Evolutionary conservation across 1,284 basidiomycete species (phyloP), one percentile per base, ranked within the genome.

Genomic region (Sphagnurus paluster): DNA sequence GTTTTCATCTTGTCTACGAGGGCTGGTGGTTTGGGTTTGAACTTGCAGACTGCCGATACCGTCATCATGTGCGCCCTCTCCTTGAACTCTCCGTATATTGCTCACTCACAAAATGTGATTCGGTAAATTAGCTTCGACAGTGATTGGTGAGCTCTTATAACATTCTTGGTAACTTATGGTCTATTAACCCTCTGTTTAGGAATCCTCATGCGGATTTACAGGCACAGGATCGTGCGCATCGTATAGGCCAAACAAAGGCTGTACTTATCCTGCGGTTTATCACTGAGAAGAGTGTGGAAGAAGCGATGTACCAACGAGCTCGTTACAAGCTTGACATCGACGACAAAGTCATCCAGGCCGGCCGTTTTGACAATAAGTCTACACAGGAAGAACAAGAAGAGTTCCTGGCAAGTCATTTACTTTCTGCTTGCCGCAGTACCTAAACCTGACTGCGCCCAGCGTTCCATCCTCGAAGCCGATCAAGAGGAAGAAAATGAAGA

Each of bases 181-280:
- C n/a, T n/a, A n/a, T 40, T 49, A n/a, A 35, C 20, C 39, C n/a
- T 17, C 43, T 33, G 13, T 9, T 25, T 49, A 85, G 84, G 93
- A 98, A 98, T 72, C 94, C 94, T 48, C 93, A 97, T 61, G 92
- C 93, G 37, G 97, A 99, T 83, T 72, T 99, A 56, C 97, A 99
- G 71, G 97, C 97, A 17, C 97, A 98, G 75, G 97, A 99, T 80
- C 93, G 93, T 77, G 93, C 93, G 9, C 96, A 99, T 77, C 95
- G 97, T 82, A 99, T 99, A 61, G 97, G 97, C 53, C 97, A 99
- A 66, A 99, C 97, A 57, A 97, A 97, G 72, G 91, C 95, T 46
- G 97, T 99, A 29, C 84, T 95, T 32, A 98, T 99, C 56, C 75
- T 99, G 54, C 87, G 96, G 57, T 90, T 99, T 64, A 95, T 99